phyloP scores from a whole-genome alignment of 2,329 filamentous ascomycete genomes.

The Eutypa lata region DNA sequence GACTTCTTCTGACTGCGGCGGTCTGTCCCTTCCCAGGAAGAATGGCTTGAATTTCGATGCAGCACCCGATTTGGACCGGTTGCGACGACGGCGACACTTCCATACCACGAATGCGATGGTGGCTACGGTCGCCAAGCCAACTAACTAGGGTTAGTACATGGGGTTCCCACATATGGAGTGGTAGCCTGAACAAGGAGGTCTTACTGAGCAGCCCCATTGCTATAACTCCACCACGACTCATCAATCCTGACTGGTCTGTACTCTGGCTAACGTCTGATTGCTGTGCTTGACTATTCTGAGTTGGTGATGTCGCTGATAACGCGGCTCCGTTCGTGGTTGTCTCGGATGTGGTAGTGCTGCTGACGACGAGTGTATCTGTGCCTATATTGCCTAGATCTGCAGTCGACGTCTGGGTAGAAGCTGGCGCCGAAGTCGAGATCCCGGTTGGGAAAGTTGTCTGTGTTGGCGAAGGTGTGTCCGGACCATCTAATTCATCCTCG shows the following conservation, averaged over 20 bases:
- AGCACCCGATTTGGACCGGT: background rate
- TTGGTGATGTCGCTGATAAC: background rate
- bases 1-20: background rate
- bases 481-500: background rate
- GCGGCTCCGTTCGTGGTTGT: background rate
- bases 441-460: background rate
- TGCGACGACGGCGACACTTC: constrained; percentile 10
- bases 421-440: too few species aligned
- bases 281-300: background rate
- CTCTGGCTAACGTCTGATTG: background rate
- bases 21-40: background rate
- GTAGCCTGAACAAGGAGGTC: background rate
- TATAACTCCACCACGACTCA: background rate
- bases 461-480: background rate
- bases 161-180: background rate
- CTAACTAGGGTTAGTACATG: constrained; percentile 2
- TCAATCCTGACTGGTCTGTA: background rate
- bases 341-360: too few species aligned
- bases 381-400: too few species aligned
- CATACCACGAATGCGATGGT: constrained; percentile 12
- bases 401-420: too few species aligned
- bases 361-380: too few species aligned
- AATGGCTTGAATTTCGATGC: background rate
- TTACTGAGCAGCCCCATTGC: background rate
- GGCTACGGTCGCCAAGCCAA: constrained; percentile 7